Evolutionary conservation across 805 yeast genomes (phyloP).

Genomic region (Suhomyces prunicola): DNA sequence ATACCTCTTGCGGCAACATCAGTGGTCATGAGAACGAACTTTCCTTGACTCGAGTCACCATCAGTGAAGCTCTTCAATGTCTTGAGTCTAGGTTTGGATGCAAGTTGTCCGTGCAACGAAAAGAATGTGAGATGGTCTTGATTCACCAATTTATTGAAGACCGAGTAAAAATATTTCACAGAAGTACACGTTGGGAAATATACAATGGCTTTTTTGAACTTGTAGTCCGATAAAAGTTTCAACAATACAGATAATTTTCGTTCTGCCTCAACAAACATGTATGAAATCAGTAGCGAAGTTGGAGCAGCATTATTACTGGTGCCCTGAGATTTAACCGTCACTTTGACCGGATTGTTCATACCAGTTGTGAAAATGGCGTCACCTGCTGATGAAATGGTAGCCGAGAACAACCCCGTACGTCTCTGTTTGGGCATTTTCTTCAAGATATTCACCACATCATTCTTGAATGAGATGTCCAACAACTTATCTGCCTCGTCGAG

Average conservation of each 20-base stretch:
- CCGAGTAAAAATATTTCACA: constrained; percentile 71
- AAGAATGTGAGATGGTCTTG: constrained; percentile 43
- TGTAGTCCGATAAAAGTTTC: constrained; percentile 48
- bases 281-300: constrained; percentile 56
- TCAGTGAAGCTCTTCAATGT: constrained; percentile 63
- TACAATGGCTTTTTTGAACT: constrained; percentile 78
- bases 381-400: constrained; percentile 85
- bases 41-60: constrained; percentile 36
- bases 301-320: constrained; percentile 49
- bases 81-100: constrained; percentile 73
- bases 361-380: constrained; percentile 79
- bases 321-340: constrained; percentile 64
- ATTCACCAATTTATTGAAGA: constrained; percentile 44
- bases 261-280: constrained; percentile 57
- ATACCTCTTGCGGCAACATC: constrained; percentile 99
- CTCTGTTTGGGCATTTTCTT: constrained; percentile 81
- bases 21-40: constrained; percentile 76
- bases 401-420: constrained; percentile 90
- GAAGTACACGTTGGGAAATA: constrained; percentile 89
- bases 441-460: constrained; percentile 66
- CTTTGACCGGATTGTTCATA: constrained; percentile 86
- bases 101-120: constrained; percentile 88
- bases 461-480: constrained; percentile 71
- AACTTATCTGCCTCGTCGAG: constrained; percentile 93
- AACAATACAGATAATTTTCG: constrained; percentile 59